Evolutionary conservation across 371 early-diverging fungal genomes (phyloP).

Genomic region (Mortierella sp.): DNA sequence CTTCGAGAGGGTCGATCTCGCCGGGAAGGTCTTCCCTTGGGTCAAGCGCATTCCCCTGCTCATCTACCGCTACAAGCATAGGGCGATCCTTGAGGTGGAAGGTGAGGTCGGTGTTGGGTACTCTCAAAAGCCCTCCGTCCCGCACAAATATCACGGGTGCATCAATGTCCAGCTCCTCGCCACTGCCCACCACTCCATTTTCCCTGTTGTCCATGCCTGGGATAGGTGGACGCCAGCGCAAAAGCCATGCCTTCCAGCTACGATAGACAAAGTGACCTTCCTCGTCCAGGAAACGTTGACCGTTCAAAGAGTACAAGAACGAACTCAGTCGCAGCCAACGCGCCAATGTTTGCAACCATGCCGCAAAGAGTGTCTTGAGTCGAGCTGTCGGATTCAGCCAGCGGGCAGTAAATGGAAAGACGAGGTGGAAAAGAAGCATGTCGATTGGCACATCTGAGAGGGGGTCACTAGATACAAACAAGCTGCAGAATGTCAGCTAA

Average conservation of each 20-base stretch:
- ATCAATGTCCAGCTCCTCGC: slow-evolving; percentile 43
- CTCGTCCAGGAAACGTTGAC: slow-evolving; percentile 69
- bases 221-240: slow-evolving; percentile 41
- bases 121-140: slow-evolving; percentile 69
- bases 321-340: slow-evolving; percentile 73
- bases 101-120: slow-evolving; percentile 66
- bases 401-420: slow-evolving; percentile 68
- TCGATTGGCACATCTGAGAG: slow-evolving; percentile 82
- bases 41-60: slow-evolving; percentile 67
- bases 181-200: slow-evolving; percentile 15
- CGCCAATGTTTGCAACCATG: slow-evolving; percentile 73
- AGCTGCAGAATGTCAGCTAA: slow-evolving; percentile 33
- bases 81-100: slow-evolving; percentile 73
- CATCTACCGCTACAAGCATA: slow-evolving; percentile 80
- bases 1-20: slow-evolving; percentile 61
- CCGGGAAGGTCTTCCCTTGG: slow-evolving; percentile 65
- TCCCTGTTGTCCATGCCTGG: slow-evolving; percentile 29
- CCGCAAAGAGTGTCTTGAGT: slow-evolving; percentile 12
- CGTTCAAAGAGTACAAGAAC: slow-evolving; percentile 76
- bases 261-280: slow-evolving; percentile 65
- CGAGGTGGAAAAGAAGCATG: slow-evolving; percentile 74
- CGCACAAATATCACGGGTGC: slow-evolving; percentile 65
- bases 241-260: slow-evolving; percentile 61
- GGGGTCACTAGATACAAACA: slow-evolving; percentile 60
- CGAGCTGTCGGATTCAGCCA: slow-evolving; percentile 54